A percentile compares a stretch with the other conserved stretches of the same genome.
Conservation (phyloP, 352 stramenopile species). For the Globisporangium megalacanthum region DNA sequence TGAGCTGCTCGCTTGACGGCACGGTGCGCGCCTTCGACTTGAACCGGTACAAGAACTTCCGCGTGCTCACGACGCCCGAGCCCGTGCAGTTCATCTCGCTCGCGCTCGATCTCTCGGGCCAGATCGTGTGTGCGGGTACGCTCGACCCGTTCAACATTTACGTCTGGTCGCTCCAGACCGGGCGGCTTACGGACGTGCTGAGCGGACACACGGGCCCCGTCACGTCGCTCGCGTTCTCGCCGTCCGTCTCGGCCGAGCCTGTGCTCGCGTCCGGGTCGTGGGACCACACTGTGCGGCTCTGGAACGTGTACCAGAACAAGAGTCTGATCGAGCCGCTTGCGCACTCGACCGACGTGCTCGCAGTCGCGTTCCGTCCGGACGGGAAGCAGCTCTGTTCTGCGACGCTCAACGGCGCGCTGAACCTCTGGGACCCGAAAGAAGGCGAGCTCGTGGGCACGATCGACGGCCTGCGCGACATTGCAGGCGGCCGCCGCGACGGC, state of each 20-base stretch:
- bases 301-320: slow-evolving; percentile 98
- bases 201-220: slow-evolving; percentile 97
- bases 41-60: slow-evolving; percentile 99
- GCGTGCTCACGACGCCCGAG: slow-evolving; percentile 95
- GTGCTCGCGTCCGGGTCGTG: slow-evolving; percentile 96
- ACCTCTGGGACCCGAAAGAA: slow-evolving; percentile 97
- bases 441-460: slow-evolving; percentile 94
- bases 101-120: slow-evolving; percentile 95
- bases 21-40: slow-evolving; percentile 98
- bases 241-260: slow-evolving; percentile 67
- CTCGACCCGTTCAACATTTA: slow-evolving; percentile 98
- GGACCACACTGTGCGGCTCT: slow-evolving; percentile 98
- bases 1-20: slow-evolving; percentile 97
- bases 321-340: slow-evolving; percentile 93
- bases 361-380: slow-evolving; percentile 95
- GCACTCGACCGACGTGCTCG: slow-evolving; percentile 96
- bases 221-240: slow-evolving; percentile 91
- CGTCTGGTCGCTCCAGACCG: slow-evolving; percentile 96
- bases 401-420: slow-evolving; percentile 94
- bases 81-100: slow-evolving; percentile 97
- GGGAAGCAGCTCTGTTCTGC: slow-evolving; percentile 95
- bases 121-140: slow-evolving; percentile 94
- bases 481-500: slow-evolving; percentile 83
- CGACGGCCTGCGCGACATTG: slow-evolving; percentile 96
- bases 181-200: slow-evolving; percentile 96